These are phyloP conservation scores for Leccinum pseudoinsigne DNA, from an alignment of 1,284 basidiomycete genomes.

Conservation along the genomic window DNA sequence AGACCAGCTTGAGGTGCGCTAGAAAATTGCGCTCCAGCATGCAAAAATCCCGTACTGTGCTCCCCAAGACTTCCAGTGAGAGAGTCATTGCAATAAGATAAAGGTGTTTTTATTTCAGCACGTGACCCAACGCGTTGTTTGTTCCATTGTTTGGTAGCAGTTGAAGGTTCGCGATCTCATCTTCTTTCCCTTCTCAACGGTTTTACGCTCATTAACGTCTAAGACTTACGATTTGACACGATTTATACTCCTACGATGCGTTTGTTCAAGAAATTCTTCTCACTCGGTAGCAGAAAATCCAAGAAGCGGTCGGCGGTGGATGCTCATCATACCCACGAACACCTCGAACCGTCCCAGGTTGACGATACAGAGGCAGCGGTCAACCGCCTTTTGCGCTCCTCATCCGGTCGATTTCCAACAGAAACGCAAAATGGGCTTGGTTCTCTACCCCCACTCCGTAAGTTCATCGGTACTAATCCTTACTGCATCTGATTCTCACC, in stretches of 20 bases:
- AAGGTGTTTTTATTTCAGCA: slow-evolving; percentile 5
- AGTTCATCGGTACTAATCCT: slow-evolving; percentile 30
- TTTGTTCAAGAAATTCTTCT: slow-evolving; percentile 69
- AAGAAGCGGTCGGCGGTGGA: slow-evolving; percentile 38
- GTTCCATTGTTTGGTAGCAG: slow-evolving; percentile 43
- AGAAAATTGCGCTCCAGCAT: slow-evolving; percentile 76
- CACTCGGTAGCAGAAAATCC: slow-evolving; percentile 63
- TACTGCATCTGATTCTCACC: neutral
- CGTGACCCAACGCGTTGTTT: slow-evolving; percentile 37
- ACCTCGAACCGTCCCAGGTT: slow-evolving; percentile 23
- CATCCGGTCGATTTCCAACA: slow-evolving; percentile 62
- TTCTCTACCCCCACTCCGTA: slow-evolving; percentile 66
- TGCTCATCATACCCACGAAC: slow-evolving; percentile 11
- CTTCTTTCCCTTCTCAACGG: slow-evolving; percentile 19
- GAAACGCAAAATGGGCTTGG: slow-evolving; percentile 55
- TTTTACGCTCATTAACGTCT: slow-evolving; percentile 32
- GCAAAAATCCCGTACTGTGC: slow-evolving; percentile 64
- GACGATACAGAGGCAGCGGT: slow-evolving; percentile 59
- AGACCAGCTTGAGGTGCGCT: slow-evolving; percentile 61
- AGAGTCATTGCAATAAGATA: slow-evolving; percentile 16
- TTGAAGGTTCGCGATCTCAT: slow-evolving; percentile 36
- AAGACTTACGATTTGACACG: slow-evolving; percentile 31
- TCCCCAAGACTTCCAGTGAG: slow-evolving; percentile 38
- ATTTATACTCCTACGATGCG: slow-evolving; percentile 47
- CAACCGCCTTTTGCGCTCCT: slow-evolving; percentile 66